These are phyloP conservation scores for Talinum fruticosum DNA, from an alignment of 148 eudicot species.

Conservation along the genomic window DNA sequence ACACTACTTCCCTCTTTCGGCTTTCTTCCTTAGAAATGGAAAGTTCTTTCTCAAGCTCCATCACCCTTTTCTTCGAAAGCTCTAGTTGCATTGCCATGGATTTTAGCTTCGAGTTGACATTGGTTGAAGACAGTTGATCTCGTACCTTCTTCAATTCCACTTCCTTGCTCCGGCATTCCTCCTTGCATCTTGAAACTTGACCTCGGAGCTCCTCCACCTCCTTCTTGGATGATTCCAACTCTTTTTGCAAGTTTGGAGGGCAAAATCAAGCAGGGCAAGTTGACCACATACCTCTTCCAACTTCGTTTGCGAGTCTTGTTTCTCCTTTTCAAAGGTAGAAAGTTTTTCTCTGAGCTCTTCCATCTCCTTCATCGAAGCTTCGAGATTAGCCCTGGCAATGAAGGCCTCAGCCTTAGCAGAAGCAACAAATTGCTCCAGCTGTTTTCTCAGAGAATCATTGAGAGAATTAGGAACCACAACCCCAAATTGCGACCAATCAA, in stretches of 20 bases:
- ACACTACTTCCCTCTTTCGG: neutral
- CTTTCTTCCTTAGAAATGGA: conserved; percentile 5
- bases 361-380: neutral
- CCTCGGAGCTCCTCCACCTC: conserved; percentile 3
- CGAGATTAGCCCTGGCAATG: neutral
- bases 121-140: conserved; percentile 2
- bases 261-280: neutral
- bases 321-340: neutral
- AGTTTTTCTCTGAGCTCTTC: conserved; percentile 13
- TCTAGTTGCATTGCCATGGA: neutral
- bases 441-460: conserved; percentile 14
- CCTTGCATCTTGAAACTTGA: neutral
- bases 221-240: conserved; percentile 14
- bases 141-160: neutral
- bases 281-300: conserved; percentile 5
- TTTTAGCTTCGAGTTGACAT: neutral
- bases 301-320: conserved; percentile 3
- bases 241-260: neutral
- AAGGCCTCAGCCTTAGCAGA: neutral
- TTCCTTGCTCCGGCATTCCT: neutral
- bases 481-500: conserved; percentile 32
- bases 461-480: conserved; percentile 18
- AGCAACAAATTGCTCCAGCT: conserved; percentile 7
- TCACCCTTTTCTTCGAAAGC: conserved; percentile 1
- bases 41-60: conserved; percentile 19